Evolutionary conservation across 495 filamentous ascomycete genomes (phyloP), one percentile per base, ranked within the genome.

Genomic region (Hypoxylon cercidicola): DNA sequence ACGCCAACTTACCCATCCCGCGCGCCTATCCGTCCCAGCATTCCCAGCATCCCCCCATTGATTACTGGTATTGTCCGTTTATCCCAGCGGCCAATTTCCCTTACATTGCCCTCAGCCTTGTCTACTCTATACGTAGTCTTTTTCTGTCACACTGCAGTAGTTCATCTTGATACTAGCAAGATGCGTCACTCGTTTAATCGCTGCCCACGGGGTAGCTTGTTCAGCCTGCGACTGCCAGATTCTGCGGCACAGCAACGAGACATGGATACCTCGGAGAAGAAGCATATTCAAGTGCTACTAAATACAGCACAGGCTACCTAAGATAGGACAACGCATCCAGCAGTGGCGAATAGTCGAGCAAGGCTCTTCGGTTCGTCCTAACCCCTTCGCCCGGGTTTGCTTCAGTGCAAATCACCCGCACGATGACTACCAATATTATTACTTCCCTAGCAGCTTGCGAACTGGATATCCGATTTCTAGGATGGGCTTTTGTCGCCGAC

Each of bases 111-210:
- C 52, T 68, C 64, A 68, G 59, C 64, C 64, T 68, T 63, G 60
- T 56, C 65, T 63, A 63, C 55, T 37, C 44, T 19, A 63, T 55
- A 63, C 54, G 65, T 68, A 68, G 65, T 51, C 32, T 51, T 30
- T 58, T 39, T 50, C 40, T 60, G 65, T 68, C 60, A 63, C 65
- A 68, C 60, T 59, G 65, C 65, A 68, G 65, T 64, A 68, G 65
- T 68, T 68, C 55, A 43, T 60, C 55, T 60, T 3, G 30, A 68
- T 41, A 13, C 39, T 16, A 68, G 30, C 55, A 48, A 68, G 65
- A 68, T 60, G 55, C 56, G 44, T 46, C 51, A 54, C 55, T 48
- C n/a, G 45, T 32, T 21, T 50, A 59, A 46, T 7, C 3, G 11
- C 46, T 55, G 15, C 53, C 53, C 57, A 35, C 51, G 51, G 57